Conservation (phyloP, 768 basidiomycete genomes). For the Cystobasidiopsis lactophilus region DNA sequence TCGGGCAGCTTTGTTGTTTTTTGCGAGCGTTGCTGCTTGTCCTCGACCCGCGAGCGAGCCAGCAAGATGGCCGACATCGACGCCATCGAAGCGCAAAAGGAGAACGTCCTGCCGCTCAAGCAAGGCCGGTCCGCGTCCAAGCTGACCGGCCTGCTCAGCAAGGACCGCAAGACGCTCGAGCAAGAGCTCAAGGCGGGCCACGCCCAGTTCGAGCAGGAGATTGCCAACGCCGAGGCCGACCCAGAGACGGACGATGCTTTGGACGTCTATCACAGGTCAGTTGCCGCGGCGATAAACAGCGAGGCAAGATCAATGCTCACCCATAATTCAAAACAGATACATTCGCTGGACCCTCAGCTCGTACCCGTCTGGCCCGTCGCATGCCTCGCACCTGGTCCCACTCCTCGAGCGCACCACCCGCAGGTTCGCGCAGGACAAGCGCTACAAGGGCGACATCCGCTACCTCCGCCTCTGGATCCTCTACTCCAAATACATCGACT, state of each 20-base stretch:
- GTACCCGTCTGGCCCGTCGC: constrained; percentile 45
- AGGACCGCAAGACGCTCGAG: constrained; percentile 42
- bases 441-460: constrained; percentile 58
- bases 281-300: constrained; percentile 21
- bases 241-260: constrained; percentile 45
- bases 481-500: constrained; percentile 60
- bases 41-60: no score
- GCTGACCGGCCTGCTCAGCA: constrained; percentile 26
- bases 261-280: constrained; percentile 59
- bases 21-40: no score
- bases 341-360: constrained; percentile 71
- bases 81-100: constrained; percentile 30
- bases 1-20: no score
- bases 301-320: constrained; percentile 19
- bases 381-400: constrained; percentile 33
- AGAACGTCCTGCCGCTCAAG: constrained; percentile 30
- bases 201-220: constrained; percentile 22
- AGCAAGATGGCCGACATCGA: constrained; percentile 23
- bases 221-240: constrained; percentile 25
- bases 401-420: constrained; percentile 64
- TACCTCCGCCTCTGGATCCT: constrained; percentile 82
- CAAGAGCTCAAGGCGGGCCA: constrained; percentile 27
- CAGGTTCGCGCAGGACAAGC: constrained; percentile 56
- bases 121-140: constrained; percentile 30
- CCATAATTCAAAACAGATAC: constrained; percentile 57